Conservation (phyloP, 345 rosid species). For the Eucalyptus marginata region DNA sequence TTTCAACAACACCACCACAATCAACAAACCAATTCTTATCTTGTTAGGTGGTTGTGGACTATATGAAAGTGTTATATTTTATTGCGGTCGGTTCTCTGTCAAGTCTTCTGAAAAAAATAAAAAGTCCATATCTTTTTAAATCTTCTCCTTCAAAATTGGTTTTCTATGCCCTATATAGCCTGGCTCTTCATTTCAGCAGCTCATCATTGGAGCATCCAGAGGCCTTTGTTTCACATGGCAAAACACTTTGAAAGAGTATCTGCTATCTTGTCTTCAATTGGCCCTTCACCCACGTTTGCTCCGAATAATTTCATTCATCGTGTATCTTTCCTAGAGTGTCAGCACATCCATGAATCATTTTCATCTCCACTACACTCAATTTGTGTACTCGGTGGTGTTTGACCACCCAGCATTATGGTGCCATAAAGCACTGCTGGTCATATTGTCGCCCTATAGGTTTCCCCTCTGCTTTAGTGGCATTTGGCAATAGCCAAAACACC, state of each 20-base stretch:
- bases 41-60: neutral
- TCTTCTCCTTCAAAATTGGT: neutral
- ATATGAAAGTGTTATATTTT: neutral
- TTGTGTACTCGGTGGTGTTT: neutral
- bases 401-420: neutral
- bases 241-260: neutral
- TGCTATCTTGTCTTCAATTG: neutral
- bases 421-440: neutral
- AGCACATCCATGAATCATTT: neutral
- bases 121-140: neutral
- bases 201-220: neutral
- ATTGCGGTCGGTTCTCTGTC: neutral
- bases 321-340: neutral
- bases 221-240: neutral
- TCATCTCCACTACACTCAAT: neutral
- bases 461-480: neutral
- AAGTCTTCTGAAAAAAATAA: neutral
- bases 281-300: neutral
- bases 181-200: neutral
- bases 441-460: neutral
- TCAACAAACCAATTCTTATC: neutral
- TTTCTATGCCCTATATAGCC: neutral
- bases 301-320: neutral
- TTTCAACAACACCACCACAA: neutral
- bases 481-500: neutral